phyloP scores from a whole-genome alignment of 768 basidiomycete genomes.

The Russula vinacea region DNA sequence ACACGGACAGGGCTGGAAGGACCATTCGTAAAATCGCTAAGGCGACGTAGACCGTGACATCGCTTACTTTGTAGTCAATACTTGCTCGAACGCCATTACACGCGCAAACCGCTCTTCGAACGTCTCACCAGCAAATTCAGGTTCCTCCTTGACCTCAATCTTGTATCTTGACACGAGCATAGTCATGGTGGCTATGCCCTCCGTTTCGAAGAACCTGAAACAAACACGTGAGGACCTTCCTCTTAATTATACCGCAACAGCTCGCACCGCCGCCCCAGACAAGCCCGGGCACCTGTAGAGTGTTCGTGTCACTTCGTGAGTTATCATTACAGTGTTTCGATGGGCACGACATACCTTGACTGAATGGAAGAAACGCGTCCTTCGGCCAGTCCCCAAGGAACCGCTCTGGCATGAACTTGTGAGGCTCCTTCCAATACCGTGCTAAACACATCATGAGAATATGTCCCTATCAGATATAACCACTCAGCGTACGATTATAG shows the following conservation, averaged over 20 bases:
- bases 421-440: constrained; percentile 54
- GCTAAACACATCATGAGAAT: constrained; percentile 36
- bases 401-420: constrained; percentile 43
- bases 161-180: constrained; percentile 46
- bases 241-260: background rate
- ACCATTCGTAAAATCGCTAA: background rate
- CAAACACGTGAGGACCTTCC: background rate
- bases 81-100: background rate
- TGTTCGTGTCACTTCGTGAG: too few species aligned
- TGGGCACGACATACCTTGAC: constrained; percentile 22
- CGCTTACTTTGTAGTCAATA: constrained; percentile 20
- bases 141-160: constrained; percentile 50
- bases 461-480: background rate
- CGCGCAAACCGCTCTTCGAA: constrained; percentile 43
- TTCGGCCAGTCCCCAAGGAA: constrained; percentile 37
- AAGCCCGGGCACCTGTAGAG: constrained; percentile 28
- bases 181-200: constrained; percentile 47
- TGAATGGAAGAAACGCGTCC: constrained; percentile 39
- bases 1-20: constrained; percentile 1
- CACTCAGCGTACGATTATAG: constrained; percentile 45
- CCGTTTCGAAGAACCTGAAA: constrained; percentile 48
- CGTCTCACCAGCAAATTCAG: constrained; percentile 44
- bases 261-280: constrained; percentile 29
- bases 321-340: background rate
- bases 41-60: background rate